phyloP scores from a whole-genome alignment of 768 basidiomycete genomes.

The Saitozyma sp. region DNA sequence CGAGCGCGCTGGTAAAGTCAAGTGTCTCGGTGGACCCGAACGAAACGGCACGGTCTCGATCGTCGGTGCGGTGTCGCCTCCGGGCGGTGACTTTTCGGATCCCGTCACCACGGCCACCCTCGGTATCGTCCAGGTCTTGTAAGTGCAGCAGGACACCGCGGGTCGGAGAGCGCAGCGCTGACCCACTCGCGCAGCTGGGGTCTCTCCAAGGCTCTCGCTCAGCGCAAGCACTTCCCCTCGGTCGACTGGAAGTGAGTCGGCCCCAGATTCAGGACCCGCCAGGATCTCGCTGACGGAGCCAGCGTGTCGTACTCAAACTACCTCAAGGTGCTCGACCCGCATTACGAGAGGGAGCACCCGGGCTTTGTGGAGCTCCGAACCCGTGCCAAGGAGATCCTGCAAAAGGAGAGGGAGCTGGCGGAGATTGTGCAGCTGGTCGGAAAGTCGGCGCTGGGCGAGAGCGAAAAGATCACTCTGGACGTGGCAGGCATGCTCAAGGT shows the following conservation, averaged over 20 bases:
- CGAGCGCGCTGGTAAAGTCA: slow-evolving; percentile 95
- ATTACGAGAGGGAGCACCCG: slow-evolving; percentile 79
- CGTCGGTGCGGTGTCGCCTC: slow-evolving; percentile 97
- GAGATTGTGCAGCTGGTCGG: slow-evolving; percentile 99
- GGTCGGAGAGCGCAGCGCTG: neutral
- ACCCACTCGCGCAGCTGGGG: slow-evolving; percentile 67
- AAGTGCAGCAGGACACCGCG: slow-evolving; percentile 8
- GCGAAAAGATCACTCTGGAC: slow-evolving; percentile 96
- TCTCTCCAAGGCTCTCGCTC: slow-evolving; percentile 97
- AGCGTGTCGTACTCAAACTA: slow-evolving; percentile 96
- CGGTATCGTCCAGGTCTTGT: slow-evolving; percentile 95
- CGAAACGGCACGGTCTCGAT: slow-evolving; percentile 94
- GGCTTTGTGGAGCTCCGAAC: slow-evolving; percentile 94
- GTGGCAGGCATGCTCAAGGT: slow-evolving; percentile 91
- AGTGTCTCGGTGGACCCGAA: slow-evolving; percentile 81
- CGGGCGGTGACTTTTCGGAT: slow-evolving; percentile 98
- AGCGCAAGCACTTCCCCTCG: slow-evolving; percentile 97
- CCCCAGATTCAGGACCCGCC: no score
- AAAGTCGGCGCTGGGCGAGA: slow-evolving; percentile 94
- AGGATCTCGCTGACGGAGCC: neutral
- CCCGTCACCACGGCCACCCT: slow-evolving; percentile 97
- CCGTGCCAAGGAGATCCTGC: slow-evolving; percentile 92
- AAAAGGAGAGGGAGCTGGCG: slow-evolving; percentile 97
- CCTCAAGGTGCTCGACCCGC: slow-evolving; percentile 84
- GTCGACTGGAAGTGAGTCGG: slow-evolving; percentile 81